These are phyloP conservation scores for Tylopilus subfusipes DNA, from an alignment of 768 basidiomycete species.

Conservation along the genomic window DNA sequence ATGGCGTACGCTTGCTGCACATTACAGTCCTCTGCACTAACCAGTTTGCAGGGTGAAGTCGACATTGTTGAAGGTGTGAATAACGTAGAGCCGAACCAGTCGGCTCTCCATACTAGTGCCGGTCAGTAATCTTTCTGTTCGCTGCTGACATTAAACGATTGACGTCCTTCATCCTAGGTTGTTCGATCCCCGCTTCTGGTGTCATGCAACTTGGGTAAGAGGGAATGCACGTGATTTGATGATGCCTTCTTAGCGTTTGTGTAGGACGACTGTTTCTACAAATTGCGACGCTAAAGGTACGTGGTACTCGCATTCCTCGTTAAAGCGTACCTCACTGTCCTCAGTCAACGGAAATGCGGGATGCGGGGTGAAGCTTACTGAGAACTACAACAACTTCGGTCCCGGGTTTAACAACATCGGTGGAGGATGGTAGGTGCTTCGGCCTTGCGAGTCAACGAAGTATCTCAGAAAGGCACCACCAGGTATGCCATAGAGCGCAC, in stretches of 20 bases:
- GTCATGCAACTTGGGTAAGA: constrained; percentile 26
- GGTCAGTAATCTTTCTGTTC: constrained; percentile 27
- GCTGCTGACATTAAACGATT: not conserved
- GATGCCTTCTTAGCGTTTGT: not conserved
- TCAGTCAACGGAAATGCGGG: constrained; percentile 33
- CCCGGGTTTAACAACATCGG: constrained; percentile 31
- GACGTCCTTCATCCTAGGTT: constrained; percentile 13
- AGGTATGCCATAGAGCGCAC: constrained; percentile 41
- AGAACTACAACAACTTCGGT: constrained; percentile 27
- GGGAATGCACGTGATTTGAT: too few relatives aligned
- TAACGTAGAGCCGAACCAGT: constrained; percentile 46
- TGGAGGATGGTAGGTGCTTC: constrained; percentile 39
- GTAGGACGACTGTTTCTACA: constrained; percentile 20
- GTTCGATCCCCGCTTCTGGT: constrained; percentile 25
- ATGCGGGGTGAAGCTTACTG: constrained; percentile 32
- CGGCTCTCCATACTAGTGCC: constrained; percentile 54
- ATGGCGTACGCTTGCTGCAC: constrained; percentile 13
- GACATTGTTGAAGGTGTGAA: constrained; percentile 45
- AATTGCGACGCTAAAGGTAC: constrained; percentile 24
- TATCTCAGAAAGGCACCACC: not conserved
- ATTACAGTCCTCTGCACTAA: not conserved
- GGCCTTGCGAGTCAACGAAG: not conserved
- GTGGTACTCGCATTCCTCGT: not conserved
- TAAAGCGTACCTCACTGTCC: not conserved
- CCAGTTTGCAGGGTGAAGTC: constrained; percentile 24